A percentile compares a stretch with the other conserved stretches of the same genome.
Conservation (phyloP, 805 yeast genomes). For the Yarrowia keelungensis region DNA sequence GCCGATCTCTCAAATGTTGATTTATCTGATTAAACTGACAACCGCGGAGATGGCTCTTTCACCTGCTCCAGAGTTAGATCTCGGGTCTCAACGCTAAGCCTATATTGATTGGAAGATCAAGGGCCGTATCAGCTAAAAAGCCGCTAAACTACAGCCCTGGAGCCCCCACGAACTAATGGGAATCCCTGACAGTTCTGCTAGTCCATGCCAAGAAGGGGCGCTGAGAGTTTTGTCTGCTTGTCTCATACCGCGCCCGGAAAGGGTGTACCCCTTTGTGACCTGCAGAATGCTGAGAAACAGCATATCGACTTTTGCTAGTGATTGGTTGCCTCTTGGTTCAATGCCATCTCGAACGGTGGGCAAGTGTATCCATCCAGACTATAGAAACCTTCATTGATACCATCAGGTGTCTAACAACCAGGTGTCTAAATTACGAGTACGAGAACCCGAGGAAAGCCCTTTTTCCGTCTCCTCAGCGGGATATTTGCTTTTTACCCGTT, state of each 20-base stretch:
- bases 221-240: slow-evolving; percentile 13
- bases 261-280: slow-evolving; percentile 10
- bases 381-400: too few species aligned
- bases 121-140: too few species aligned
- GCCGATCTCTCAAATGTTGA: slow-evolving; percentile 14
- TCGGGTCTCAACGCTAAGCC: not conserved
- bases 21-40: slow-evolving; percentile 26
- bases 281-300: not conserved
- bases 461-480: not conserved
- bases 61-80: not conserved
- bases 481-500: not conserved
- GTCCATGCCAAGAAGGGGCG: slow-evolving; percentile 26
- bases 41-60: not conserved
- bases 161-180: not conserved
- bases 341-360: too few species aligned
- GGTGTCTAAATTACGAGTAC: too few species aligned
- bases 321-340: slow-evolving; percentile 14
- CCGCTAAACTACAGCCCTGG: too few species aligned
- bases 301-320: not conserved
- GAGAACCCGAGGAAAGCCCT: too few species aligned
- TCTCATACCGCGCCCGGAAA: slow-evolving; percentile 9
- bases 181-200: not conserved
- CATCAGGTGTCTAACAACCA: too few species aligned
- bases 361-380: too few species aligned
- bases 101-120: too few species aligned